phyloP scores from a whole-genome alignment of 495 filamentous ascomycete genomes.

The Tuber umbilicatum region DNA sequence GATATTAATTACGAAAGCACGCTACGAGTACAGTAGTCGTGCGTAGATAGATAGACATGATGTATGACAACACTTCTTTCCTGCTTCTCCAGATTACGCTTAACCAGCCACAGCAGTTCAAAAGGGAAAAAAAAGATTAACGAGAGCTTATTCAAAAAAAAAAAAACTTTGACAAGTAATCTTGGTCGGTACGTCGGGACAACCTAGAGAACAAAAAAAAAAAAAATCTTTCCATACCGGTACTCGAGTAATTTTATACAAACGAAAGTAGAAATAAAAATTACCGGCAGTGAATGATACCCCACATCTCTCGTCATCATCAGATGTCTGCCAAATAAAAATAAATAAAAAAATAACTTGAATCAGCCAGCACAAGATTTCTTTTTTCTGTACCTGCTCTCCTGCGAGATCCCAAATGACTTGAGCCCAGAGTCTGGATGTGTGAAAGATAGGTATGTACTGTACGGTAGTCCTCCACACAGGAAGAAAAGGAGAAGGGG shows the following conservation, averaged over 20 bases:
- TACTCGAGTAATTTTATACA: slow-evolving; percentile 2
- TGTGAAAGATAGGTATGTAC: background rate
- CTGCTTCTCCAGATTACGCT: background rate
- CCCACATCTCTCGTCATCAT: background rate
- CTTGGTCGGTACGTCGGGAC: background rate
- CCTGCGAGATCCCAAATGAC: background rate
- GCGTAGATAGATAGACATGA: background rate
- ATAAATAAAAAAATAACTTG: background rate
- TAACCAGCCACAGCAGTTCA: background rate
- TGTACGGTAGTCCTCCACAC: background rate
- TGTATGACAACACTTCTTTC: background rate
- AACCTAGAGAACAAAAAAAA: background rate
- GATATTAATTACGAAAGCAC: background rate
- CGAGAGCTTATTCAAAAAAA: background rate
- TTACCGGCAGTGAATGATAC: background rate
- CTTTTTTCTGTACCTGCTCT: background rate
- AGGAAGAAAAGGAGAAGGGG: background rate
- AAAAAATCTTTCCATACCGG: background rate
- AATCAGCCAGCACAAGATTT: slow-evolving; percentile 1
- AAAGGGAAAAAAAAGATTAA: background rate
- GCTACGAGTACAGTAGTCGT: background rate
- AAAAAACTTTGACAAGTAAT: background rate
- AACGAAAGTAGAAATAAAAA: background rate
- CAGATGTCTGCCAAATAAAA: background rate
- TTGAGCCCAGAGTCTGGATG: background rate